A percentile compares a stretch with the other conserved stretches of the same genome.
Conservation (phyloP, 108 stramenopile genomes). For the Stephanodiscus triporus region DNA sequence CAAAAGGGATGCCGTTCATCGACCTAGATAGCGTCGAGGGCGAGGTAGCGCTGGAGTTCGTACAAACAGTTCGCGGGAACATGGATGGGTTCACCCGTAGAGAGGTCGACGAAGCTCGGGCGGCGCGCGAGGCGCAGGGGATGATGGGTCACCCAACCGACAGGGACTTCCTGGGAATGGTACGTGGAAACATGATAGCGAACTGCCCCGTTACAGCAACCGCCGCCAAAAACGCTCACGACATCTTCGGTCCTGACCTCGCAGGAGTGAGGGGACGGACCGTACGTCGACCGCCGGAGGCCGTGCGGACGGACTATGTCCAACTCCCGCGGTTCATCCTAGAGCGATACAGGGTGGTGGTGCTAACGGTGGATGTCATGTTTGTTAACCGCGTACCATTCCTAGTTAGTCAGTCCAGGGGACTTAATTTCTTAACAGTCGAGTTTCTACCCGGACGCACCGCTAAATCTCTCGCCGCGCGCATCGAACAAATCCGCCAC, state of each 20-base stretch:
- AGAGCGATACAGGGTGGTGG: not conserved
- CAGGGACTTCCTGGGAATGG: not conserved
- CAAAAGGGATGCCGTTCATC: too few species aligned
- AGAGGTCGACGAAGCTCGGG: not conserved
- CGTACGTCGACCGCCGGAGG: not conserved
- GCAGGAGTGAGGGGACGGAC: constrained; percentile 2
- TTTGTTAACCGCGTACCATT: constrained; percentile 46
- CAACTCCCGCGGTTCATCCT: not conserved
- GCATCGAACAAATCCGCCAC: not conserved
- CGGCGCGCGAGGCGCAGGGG: too few species aligned
- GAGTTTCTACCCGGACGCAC: not conserved
- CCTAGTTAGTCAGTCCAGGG: constrained; percentile 23
- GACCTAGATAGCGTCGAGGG: too few species aligned
- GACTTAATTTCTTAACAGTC: not conserved
- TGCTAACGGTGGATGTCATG: not conserved
- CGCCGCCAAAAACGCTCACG: not conserved
- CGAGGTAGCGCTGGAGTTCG: too few species aligned
- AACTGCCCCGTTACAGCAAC: not conserved
- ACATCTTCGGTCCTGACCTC: not conserved
- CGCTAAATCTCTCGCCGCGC: not conserved
- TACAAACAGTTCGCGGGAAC: constrained; percentile 7
- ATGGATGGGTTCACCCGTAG: constrained; percentile 18
- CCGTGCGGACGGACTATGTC: not conserved
- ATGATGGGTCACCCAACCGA: too few species aligned
- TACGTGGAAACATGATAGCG: not conserved